Evolutionary conservation across 208 protist species (phyloP), one percentile per base, ranked within the genome.

Genomic region (Entamoeba dispar): DNA sequence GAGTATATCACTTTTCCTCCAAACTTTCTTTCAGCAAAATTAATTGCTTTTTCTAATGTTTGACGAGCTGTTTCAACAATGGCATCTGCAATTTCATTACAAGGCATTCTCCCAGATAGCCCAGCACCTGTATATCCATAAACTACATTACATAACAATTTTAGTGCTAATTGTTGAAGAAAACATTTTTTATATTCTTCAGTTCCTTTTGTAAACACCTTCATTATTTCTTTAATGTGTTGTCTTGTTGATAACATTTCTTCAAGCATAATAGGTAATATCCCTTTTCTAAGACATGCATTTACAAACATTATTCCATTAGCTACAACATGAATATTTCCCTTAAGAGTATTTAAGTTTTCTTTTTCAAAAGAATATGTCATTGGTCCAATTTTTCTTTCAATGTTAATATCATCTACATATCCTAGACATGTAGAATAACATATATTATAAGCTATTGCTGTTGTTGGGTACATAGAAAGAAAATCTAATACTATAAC

Each of bases 401-500:
- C 27, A 31, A 12, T n/a, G 2, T 4, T 22, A 31, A 31, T 93
- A 57, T n/a, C 49, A 19, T 91, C 27, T 8, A 96, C 34, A 15
- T 93, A 94, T 19, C 97, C 97, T 49, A 97, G 92, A 92, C 96
- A 97, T n/a, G 97, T 97, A 7, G 94, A 96, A 93, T 96, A 97
- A 93, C 93, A 98, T 47, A 96, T 95, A 93, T 98, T 98, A 94
- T 97, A 97, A 12, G 96, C 97, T 94, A 98, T 98, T 19, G 97
- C 95, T 22, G 97, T 96, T 6, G 96, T 97, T 50, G 97, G 97
- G 93, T 97, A 98, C 19, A 98, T 94, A 19, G 96, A 97, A 92
- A 96, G 96, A 91, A 98, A 97, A 93, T 98, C 97, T n/a, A 98
- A 91, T 8, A 98, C 97, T n/a, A 97, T 50, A 0, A 98, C 96